Evolutionary conservation across 169 alveolate species (phyloP).

Genomic region (Plasmodium relictum): DNA sequence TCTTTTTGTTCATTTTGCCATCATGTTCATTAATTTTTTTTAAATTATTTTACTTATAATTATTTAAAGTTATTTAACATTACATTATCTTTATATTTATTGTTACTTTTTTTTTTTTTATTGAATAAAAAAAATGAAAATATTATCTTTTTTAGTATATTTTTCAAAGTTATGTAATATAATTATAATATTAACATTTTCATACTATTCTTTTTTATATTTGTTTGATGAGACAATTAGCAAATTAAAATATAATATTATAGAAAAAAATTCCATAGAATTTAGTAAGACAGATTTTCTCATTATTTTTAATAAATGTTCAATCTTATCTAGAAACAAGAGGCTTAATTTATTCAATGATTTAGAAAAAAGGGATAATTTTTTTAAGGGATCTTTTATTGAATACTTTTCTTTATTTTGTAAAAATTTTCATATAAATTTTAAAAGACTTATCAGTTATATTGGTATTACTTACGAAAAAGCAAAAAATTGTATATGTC

Average conservation of each 20-base stretch:
- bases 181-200: constrained; percentile 12
- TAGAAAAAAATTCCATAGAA: neutral
- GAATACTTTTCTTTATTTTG: neutral
- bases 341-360: neutral
- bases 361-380: neutral
- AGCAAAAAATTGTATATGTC: neutral
- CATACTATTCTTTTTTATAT: constrained; percentile 25
- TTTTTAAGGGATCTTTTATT: neutral
- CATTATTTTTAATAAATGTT: neutral
- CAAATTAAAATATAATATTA: neutral
- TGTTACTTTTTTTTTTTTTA: neutral
- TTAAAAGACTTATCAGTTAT: neutral
- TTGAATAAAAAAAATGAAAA: constrained; percentile 51
- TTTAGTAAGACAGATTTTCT: neutral
- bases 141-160: constrained; percentile 20
- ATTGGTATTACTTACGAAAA: neutral
- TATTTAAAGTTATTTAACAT: neutral
- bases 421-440: neutral
- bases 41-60: too few relatives aligned
- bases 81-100: neutral
- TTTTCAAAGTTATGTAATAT: constrained; percentile 14
- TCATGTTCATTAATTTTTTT: too few relatives aligned
- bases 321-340: neutral
- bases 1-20: too few relatives aligned
- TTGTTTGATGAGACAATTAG: neutral